Percentiles rank a stretch among this genome's conserved stretches.
Conservation (phyloP, 352 stramenopile species). For the Poterioochromonas sp. region DNA sequence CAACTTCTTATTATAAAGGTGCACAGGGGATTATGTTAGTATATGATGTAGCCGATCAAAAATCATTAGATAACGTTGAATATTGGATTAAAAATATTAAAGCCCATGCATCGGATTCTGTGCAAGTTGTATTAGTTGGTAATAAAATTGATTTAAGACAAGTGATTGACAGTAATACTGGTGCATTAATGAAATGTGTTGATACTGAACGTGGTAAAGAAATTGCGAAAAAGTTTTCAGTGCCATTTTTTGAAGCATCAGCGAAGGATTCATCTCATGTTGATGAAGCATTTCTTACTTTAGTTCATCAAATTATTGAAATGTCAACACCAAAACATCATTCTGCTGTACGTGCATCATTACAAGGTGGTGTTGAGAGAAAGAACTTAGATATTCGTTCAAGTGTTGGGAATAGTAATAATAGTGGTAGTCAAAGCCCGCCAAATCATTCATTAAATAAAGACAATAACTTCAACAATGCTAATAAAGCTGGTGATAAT, state of each 20-base stretch:
- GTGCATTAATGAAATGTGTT: neutral
- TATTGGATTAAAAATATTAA: conserved; percentile 93
- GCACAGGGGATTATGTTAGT: conserved; percentile 83
- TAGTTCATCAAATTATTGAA: conserved; percentile 88
- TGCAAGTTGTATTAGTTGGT: conserved; percentile 69
- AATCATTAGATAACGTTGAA: conserved; percentile 82
- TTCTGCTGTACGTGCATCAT: neutral
- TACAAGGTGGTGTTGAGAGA: neutral
- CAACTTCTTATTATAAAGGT: conserved; percentile 82
- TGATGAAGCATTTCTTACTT: conserved; percentile 59
- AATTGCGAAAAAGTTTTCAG: neutral
- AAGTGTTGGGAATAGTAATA: neutral
- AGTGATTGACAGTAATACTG: neutral
- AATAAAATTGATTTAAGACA: conserved; percentile 79
- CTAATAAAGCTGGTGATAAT: too few species aligned
- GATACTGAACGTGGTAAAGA: neutral
- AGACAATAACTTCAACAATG: too few species aligned
- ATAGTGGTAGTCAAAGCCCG: neutral
- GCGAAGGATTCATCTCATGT: conserved; percentile 96
- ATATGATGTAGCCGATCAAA: conserved; percentile 79
- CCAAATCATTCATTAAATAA: neutral
- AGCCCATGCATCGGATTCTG: conserved; percentile 62
- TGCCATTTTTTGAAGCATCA: conserved; percentile 85
- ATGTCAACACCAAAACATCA: neutral
- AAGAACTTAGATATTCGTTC: neutral